A percentile compares a stretch with the other conserved stretches of the same genome.
Conservation (phyloP, 495 filamentous ascomycete species). For the Talaromyces adpressus region DNA sequence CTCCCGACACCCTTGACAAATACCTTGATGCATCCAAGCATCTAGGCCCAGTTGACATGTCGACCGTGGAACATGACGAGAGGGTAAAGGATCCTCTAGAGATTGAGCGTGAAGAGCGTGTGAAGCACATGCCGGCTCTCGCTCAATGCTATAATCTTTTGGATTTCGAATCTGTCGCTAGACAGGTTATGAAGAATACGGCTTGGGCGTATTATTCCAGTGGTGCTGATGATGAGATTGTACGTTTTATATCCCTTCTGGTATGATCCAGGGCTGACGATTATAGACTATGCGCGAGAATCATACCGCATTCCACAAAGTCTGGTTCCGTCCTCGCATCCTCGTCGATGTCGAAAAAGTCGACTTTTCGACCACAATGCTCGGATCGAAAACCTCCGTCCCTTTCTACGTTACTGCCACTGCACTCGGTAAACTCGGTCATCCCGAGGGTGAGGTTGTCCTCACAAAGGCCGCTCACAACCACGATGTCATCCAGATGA, state of each 20-base stretch:
- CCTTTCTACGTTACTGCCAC: slow-evolving; percentile 94
- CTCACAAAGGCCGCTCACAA: slow-evolving; percentile 74
- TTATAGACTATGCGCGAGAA: slow-evolving; percentile 92
- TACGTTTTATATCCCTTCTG: slow-evolving; percentile 31
- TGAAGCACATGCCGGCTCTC: slow-evolving; percentile 70
- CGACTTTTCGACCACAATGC: slow-evolving; percentile 82
- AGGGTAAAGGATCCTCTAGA: slow-evolving; percentile 72
- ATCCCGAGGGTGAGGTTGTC: slow-evolving; percentile 86
- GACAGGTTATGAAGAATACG: slow-evolving; percentile 82
- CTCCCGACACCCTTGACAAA: slow-evolving; percentile 69
- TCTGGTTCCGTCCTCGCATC: slow-evolving; percentile 90
- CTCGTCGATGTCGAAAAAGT: slow-evolving; percentile 82
- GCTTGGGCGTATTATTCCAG: slow-evolving; percentile 97
- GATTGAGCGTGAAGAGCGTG: slow-evolving; percentile 62
- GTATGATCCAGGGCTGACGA: not conserved
- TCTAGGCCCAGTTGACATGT: slow-evolving; percentile 86
- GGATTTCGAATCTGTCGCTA: slow-evolving; percentile 91
- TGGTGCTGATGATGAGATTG: slow-evolving; percentile 95
- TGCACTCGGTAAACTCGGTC: slow-evolving; percentile 82
- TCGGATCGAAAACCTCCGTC: slow-evolving; percentile 71
- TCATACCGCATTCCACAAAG: slow-evolving; percentile 90
- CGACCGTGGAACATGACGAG: slow-evolving; percentile 67
- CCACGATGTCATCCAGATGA: slow-evolving; percentile 93
- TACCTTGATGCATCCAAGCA: slow-evolving; percentile 84
- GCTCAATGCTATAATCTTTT: slow-evolving; percentile 90